These are phyloP conservation scores for Abrus pulchellus DNA, from an alignment of 306 rosid genomes.

Conservation along the genomic window DNA sequence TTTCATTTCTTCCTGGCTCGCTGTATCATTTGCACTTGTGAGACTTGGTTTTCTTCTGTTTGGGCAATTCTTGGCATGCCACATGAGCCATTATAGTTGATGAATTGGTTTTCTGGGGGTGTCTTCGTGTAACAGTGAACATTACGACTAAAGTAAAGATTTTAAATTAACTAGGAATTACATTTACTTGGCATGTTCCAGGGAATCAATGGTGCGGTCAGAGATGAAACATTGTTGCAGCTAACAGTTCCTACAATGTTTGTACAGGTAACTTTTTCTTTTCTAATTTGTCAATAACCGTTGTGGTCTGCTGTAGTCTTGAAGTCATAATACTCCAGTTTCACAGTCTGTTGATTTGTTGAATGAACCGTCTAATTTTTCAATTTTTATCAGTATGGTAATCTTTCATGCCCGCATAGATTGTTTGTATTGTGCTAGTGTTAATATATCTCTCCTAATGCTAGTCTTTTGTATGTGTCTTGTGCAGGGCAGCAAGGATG, in stretches of 20 bases:
- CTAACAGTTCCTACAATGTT: conserved; percentile 81
- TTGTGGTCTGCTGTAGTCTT: not conserved
- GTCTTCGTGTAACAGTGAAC: conserved; percentile 16
- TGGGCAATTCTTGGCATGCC: conserved; percentile 10
- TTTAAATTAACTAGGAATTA: not conserved
- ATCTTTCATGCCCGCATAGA: conserved; percentile 19
- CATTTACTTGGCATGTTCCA: conserved; percentile 52
- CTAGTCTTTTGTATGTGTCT: conserved; percentile 31
- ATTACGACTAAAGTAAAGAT: not conserved
- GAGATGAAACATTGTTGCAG: conserved; percentile 78
- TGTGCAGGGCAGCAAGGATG: conserved; percentile 84
- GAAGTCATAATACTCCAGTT: conserved; percentile 32
- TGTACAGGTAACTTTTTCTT: conserved; percentile 71
- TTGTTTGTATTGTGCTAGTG: not conserved
- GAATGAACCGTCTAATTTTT: conserved; percentile 3
- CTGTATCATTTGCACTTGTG: conserved; percentile 9
- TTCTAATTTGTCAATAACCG: conserved; percentile 8
- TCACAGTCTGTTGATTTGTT: not conserved
- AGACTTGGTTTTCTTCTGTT: conserved; percentile 17
- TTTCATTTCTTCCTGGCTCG: conserved; percentile 24
- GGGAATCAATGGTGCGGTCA: conserved; percentile 80
- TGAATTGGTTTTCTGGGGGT: conserved; percentile 25
- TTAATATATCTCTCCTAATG: conserved; percentile 13
- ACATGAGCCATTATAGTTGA: not conserved
- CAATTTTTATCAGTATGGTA: conserved; percentile 17